Evolutionary conservation across 2,329 filamentous ascomycete genomes (phyloP).

Genomic region (Ascochyta lentis): DNA sequence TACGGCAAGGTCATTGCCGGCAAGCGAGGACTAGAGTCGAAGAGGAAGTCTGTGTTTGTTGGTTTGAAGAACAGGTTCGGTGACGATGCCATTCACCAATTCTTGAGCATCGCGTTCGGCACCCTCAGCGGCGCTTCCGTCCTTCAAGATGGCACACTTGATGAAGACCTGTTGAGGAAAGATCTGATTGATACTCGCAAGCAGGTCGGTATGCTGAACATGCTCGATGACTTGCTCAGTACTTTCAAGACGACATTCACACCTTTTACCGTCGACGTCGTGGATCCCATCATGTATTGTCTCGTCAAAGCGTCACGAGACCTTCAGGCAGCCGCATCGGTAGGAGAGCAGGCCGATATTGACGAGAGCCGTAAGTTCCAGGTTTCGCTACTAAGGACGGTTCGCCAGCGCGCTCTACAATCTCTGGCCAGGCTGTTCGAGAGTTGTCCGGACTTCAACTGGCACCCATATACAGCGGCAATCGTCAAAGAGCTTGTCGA

Average conservation of each 20-base stretch:
- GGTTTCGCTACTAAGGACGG: conserved; percentile 67
- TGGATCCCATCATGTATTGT: conserved; percentile 83
- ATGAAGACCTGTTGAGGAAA: conserved; percentile 50
- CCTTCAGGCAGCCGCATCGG: conserved; percentile 40
- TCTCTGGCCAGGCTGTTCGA: conserved; percentile 81
- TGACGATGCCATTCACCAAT: conserved; percentile 76
- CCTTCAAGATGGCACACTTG: conserved; percentile 58
- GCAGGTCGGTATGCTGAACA: conserved; percentile 89
- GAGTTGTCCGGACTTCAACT: conserved; percentile 73
- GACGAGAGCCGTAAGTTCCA: conserved; percentile 39
- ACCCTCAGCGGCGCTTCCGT: conserved; percentile 68
- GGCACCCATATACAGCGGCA: conserved; percentile 71
- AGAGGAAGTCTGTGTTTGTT: conserved; percentile 74
- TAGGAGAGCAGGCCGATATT: conserved; percentile 36
- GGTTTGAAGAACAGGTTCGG: conserved; percentile 76
- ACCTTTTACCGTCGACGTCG: conserved; percentile 70
- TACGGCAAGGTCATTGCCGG: conserved; percentile 90
- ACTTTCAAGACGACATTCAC: conserved; percentile 78
- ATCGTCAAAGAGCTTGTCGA: conserved; percentile 79
- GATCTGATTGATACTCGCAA: conserved; percentile 73
- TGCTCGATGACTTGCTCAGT: conserved; percentile 85
- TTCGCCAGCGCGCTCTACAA: conserved; percentile 78
- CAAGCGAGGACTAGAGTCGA: conserved; percentile 80
- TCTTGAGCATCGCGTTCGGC: conserved; percentile 82
- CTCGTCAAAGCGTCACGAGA: conserved; percentile 69